Evolutionary conservation across 1,139 yeast species (phyloP).

Genomic region (Hemisphaericaspora xylofermentans): DNA sequence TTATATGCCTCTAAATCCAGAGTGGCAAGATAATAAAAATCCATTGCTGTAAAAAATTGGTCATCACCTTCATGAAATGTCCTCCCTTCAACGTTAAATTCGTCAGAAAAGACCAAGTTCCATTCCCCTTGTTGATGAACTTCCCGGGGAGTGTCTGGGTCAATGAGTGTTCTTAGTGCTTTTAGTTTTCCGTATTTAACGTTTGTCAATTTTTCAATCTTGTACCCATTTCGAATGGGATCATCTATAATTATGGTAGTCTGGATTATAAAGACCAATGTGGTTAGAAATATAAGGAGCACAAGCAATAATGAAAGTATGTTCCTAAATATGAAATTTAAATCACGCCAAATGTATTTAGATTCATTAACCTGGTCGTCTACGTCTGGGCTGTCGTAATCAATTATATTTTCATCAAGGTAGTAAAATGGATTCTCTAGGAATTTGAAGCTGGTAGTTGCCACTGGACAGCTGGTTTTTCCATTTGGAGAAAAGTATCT

Average conservation of each 20-base stretch:
- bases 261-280: conserved; percentile 9
- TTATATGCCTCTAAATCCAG: conserved; percentile 32
- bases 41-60: conserved; percentile 31
- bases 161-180: conserved; percentile 26
- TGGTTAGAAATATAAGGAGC: conserved; percentile 5
- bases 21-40: conserved; percentile 31
- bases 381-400: not conserved
- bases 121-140: conserved; percentile 17
- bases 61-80: conserved; percentile 32
- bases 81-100: conserved; percentile 31
- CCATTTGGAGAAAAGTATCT: conserved; percentile 1
- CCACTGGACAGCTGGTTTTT: not conserved
- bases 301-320: conserved; percentile 6
- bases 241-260: conserved; percentile 8
- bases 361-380: not conserved
- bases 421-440: conserved; percentile 12
- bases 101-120: conserved; percentile 32
- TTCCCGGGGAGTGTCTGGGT: conserved; percentile 28
- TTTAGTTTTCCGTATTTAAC: conserved; percentile 22
- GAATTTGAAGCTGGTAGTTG: conserved; percentile 6
- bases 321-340: conserved; percentile 4
- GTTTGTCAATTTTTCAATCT: conserved; percentile 10
- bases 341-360: conserved; percentile 2
- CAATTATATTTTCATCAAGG: conserved; percentile 6
- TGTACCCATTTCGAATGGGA: conserved; percentile 10